Base-by-base conservation (phyloP, 1,284 basidiomycete species). In the Rhodofomes roseus region DNA sequence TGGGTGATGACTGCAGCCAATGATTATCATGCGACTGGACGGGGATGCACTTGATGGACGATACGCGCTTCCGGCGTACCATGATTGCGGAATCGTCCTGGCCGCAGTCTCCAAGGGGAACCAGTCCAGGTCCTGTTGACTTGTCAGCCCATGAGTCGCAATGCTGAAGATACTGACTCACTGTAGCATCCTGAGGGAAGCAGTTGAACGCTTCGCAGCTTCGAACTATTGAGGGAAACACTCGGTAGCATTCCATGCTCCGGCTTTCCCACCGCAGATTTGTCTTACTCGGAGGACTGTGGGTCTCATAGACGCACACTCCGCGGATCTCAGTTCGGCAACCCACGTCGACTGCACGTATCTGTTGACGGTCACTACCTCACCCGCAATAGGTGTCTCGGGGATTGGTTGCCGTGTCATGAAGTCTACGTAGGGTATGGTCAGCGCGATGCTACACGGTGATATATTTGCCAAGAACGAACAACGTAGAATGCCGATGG, bases 181-280 rank as follows among this genome's bases (percentile, higher is more conserved):
- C 70, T 36, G 62, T 57, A 11, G 60, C 41, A 31, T 64, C 58
- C 41, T 63, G 59, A 1, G 74, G 73, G 9, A 78, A 59, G 14
- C 56, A 67, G 2, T 66, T 65, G 4, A 74, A 63, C 11, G 66
- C 60, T 1, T 69, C 37, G 14, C 69, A 70, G 0, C 72, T 74
- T 56, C 74, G 71, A 20, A 81, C 70, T 4, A 81, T 67, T 44
- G 72, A 68, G 0, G 79, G 79, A 12, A 80, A 67, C 79, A 81
- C 55, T 82, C 79, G 14, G 66, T 70, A 51, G 70, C 65, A 44
- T 74, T 76, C 80, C 81, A 81, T 14, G 68, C 69, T 1, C 81
- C 80, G 56, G 72, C 74, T 7, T 60, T 55, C 9, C 65, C 62
- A 3, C 79, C 78, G 43, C 71, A 71, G 20, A 82, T 65, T 62